Evolutionary conservation across 2,329 filamentous ascomycete genomes (phyloP).

Genomic region (Raffaelea deltoideospora): DNA sequence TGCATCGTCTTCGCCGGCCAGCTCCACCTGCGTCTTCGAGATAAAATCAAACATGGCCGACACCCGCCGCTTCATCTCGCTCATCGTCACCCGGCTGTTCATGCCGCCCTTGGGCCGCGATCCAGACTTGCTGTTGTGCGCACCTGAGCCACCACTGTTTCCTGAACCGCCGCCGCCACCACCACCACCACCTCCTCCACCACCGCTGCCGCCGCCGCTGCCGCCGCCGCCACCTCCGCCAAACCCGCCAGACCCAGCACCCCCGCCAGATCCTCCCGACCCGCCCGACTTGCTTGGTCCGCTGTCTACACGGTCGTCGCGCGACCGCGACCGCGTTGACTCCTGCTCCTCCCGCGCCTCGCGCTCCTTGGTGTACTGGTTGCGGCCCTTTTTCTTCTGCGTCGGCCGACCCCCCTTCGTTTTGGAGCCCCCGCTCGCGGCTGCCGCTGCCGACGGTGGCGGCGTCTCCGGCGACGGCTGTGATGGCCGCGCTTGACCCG

Average conservation of each 20-base stretch:
- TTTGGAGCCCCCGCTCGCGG: slow-evolving; percentile 36
- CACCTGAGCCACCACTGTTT: slow-evolving; percentile 10
- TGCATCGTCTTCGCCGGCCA: slow-evolving; percentile 43
- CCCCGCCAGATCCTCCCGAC: no score
- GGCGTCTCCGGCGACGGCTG: slow-evolving; percentile 33
- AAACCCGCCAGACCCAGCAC: no score
- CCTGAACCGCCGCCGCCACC: no score
- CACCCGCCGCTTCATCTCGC: slow-evolving; percentile 75
- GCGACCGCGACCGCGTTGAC: slow-evolving; percentile 35
- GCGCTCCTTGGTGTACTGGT: slow-evolving; percentile 69
- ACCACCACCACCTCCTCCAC: no score
- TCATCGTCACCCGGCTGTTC: slow-evolving; percentile 62
- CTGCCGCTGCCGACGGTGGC: slow-evolving; percentile 20
- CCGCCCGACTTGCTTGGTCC: slow-evolving; percentile 17
- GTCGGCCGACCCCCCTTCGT: slow-evolving; percentile 45
- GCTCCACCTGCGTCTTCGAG: slow-evolving; percentile 71
- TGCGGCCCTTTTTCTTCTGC: slow-evolving; percentile 55
- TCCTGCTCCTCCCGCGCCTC: slow-evolving; percentile 43
- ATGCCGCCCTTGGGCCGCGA: slow-evolving; percentile 38
- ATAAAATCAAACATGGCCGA: slow-evolving; percentile 82
- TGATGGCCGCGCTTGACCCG: slow-evolving; percentile 28
- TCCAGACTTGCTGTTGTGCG: slow-evolving; percentile 28
- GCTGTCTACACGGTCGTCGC: slow-evolving; percentile 35
- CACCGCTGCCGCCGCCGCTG: no score
- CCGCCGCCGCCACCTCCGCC: no score